Conservation (phyloP, 1,139 yeast species). For the Suhomyces yuchorum region DNA sequence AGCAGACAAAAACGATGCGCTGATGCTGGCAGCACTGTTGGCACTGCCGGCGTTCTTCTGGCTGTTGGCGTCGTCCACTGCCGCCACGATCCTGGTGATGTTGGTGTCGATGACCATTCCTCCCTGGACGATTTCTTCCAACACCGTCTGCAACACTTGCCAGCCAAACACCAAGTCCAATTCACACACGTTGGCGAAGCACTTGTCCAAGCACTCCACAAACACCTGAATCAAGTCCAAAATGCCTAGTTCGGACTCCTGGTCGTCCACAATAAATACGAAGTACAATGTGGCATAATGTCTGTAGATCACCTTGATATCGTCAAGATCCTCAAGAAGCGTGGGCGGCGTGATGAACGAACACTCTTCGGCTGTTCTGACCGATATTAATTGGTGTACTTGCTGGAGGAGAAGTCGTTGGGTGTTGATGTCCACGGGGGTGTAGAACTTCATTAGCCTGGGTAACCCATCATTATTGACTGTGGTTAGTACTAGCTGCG, state of each 20-base stretch:
- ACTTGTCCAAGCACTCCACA: slow-evolving; percentile 90
- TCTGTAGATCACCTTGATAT: slow-evolving; percentile 86
- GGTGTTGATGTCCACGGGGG: slow-evolving; percentile 80
- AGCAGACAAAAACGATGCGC: slow-evolving; percentile 40
- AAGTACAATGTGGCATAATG: slow-evolving; percentile 94
- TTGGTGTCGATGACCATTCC: slow-evolving; percentile 99
- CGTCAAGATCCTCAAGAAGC: slow-evolving; percentile 68
- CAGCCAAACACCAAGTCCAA: slow-evolving; percentile 94
- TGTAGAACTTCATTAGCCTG: slow-evolving; percentile 85
- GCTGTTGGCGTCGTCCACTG: slow-evolving; percentile 64
- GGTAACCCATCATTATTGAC: slow-evolving; percentile 95
- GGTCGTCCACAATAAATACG: slow-evolving; percentile 93
- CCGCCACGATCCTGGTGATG: slow-evolving; percentile 78
- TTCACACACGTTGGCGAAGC: slow-evolving; percentile 94
- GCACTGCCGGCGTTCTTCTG: slow-evolving; percentile 34
- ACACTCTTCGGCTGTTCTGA: slow-evolving; percentile 71
- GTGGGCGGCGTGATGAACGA: slow-evolving; percentile 83
- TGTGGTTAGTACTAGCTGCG: slow-evolving; percentile 21
- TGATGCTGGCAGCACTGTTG: slow-evolving; percentile 20
- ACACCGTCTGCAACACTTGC: slow-evolving; percentile 91
- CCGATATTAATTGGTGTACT: slow-evolving; percentile 68
- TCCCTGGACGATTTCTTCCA: slow-evolving; percentile 93
- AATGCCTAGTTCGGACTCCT: slow-evolving; percentile 92
- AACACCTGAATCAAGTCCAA: slow-evolving; percentile 93
- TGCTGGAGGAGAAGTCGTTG: slow-evolving; percentile 75